A percentile compares a stretch with the other conserved stretches of the same genome.
Evolutionary conservation across 2,329 filamentous ascomycete species (phyloP).

Genomic region (Fusarium camptoceras): DNA sequence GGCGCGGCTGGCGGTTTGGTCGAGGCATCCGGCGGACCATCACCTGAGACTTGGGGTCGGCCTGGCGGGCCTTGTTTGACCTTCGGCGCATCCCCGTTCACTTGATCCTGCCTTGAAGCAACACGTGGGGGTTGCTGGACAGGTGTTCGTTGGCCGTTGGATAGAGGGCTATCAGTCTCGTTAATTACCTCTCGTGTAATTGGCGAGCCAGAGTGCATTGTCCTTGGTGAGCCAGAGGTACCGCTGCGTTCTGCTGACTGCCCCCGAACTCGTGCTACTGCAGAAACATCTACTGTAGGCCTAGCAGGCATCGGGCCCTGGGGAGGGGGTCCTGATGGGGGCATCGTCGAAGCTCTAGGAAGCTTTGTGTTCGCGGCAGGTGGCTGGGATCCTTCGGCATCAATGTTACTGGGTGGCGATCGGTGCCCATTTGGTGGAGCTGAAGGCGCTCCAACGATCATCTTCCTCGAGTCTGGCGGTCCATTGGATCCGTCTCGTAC

Average conservation of each 20-base stretch:
- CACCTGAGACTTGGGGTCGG: slow-evolving; percentile 73
- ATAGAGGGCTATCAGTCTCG: slow-evolving; percentile 62
- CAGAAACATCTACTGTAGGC: slow-evolving; percentile 57
- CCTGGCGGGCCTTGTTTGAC: slow-evolving; percentile 48
- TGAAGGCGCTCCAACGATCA: slow-evolving; percentile 49
- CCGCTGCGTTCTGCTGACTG: slow-evolving; percentile 61
- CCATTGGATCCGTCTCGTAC: slow-evolving; percentile 66
- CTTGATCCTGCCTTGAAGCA: slow-evolving; percentile 53
- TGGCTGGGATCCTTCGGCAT: slow-evolving; percentile 52
- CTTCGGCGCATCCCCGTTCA: slow-evolving; percentile 49
- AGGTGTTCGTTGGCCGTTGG: slow-evolving; percentile 74
- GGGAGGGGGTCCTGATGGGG: slow-evolving; percentile 65
- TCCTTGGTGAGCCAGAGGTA: slow-evolving; percentile 53
- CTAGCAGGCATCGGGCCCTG: slow-evolving; percentile 65
- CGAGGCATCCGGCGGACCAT: slow-evolving; percentile 72
- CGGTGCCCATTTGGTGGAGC: slow-evolving; percentile 57
- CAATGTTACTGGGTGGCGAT: slow-evolving; percentile 54
- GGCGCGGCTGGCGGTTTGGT: slow-evolving; percentile 50
- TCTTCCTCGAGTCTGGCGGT: slow-evolving; percentile 62
- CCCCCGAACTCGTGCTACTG: slow-evolving; percentile 60
- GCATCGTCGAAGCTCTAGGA: slow-evolving; percentile 46
- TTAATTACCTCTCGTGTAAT: slow-evolving; percentile 51
- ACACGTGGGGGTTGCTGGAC: slow-evolving; percentile 60
- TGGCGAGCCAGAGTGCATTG: slow-evolving; percentile 55
- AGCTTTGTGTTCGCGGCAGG: slow-evolving; percentile 54